A percentile compares a stretch with the other conserved stretches of the same genome.
These are phyloP conservation scores for Neurospora crassa DNA, from an alignment of 2,329 filamentous ascomycete species.

Conservation along the genomic window DNA sequence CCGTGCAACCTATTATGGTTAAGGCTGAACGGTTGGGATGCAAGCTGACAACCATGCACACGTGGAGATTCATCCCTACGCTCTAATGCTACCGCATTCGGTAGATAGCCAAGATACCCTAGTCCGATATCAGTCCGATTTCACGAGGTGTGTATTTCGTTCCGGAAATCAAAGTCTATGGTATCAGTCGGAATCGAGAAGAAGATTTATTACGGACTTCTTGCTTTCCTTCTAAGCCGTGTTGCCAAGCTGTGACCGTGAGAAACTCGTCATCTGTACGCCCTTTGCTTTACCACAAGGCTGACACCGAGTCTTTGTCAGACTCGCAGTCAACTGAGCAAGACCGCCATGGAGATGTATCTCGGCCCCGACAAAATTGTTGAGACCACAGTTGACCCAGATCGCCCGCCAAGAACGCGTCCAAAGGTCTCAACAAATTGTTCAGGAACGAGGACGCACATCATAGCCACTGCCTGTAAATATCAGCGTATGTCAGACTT, in stretches of 20 bases:
- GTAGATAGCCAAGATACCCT: neutral
- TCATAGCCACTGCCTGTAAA: too few relatives aligned
- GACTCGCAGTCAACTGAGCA: neutral
- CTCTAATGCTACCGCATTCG: neutral
- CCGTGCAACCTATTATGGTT: neutral
- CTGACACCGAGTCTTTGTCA: neutral
- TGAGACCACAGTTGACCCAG: too few relatives aligned
- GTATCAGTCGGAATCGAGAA: neutral
- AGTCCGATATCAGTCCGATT: neutral
- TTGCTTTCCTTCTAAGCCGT: neutral
- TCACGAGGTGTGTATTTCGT: neutral
- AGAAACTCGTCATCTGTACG: neutral
- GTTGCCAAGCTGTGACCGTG: neutral
- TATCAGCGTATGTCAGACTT: neutral
- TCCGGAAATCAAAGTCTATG: neutral
- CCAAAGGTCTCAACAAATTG: too few relatives aligned
- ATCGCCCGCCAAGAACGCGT: too few relatives aligned
- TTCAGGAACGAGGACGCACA: too few relatives aligned
- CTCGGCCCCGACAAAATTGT: too few relatives aligned
- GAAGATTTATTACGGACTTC: neutral
- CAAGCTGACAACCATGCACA: neutral
- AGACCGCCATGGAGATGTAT: neutral
- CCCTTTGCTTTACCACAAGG: neutral
- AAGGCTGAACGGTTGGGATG: neutral
- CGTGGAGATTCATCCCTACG: neutral